A percentile compares a stretch with the other conserved stretches of the same genome.
These are phyloP conservation scores for Lasiosphaeria ovina DNA, from an alignment of 495 filamentous ascomycete genomes.

Conservation along the genomic window DNA sequence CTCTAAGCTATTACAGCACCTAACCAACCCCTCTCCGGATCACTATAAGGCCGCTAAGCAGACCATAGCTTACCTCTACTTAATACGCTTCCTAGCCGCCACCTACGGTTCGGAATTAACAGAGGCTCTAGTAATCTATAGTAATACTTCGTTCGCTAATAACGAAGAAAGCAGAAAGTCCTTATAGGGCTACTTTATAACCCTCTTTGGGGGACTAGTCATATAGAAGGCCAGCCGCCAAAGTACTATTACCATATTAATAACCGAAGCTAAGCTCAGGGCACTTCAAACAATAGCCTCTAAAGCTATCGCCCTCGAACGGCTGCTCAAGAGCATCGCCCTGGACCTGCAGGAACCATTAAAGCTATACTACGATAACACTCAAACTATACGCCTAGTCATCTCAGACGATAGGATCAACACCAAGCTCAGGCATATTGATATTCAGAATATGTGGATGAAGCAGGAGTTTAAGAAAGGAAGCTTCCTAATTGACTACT, in stretches of 20 bases:
- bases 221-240: neutral
- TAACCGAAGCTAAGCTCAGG: slow-evolving; percentile 1
- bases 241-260: slow-evolving; percentile 4
- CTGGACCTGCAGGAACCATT: neutral
- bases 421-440: neutral
- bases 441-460: neutral
- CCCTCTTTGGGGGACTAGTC: neutral
- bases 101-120: neutral
- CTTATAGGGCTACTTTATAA: slow-evolving; percentile 1
- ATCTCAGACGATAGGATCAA: neutral
- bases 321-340: neutral
- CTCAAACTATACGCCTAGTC: neutral
- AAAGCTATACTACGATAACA: slow-evolving; percentile 4
- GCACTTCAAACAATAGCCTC: neutral
- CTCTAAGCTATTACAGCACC: neutral
- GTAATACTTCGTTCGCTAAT: slow-evolving; percentile 2
- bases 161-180: neutral
- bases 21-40: neutral
- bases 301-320: neutral
- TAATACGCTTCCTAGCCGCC: neutral
- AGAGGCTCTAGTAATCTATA: neutral
- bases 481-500: neutral
- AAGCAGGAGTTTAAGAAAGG: neutral
- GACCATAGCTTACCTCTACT: neutral
- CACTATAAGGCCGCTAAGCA: slow-evolving; percentile 2